Evolutionary conservation across 495 filamentous ascomycete species (phyloP).

Genomic region (Hypoxylon lienhwacheense): DNA sequence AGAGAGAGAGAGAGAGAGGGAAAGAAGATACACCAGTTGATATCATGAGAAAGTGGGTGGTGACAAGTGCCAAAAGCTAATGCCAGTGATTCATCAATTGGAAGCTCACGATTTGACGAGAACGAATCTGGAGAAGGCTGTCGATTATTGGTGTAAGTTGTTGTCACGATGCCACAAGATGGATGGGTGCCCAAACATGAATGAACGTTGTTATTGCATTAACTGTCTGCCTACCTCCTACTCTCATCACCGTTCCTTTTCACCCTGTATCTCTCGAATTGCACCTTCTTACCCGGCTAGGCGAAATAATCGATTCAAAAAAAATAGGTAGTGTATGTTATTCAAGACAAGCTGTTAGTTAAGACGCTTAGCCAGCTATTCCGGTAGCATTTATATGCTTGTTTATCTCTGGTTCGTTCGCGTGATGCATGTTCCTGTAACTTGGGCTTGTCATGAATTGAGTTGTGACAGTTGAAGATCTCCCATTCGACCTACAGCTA

Average conservation of each 20-base stretch:
- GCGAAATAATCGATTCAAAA: background rate
- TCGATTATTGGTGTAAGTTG: slow-evolving; percentile 8
- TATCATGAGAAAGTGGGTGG: no score
- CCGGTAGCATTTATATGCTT: slow-evolving; percentile 5
- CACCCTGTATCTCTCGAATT: background rate
- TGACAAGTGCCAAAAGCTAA: no score
- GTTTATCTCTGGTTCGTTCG: slow-evolving; percentile 1
- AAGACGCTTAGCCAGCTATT: background rate
- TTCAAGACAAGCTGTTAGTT: background rate
- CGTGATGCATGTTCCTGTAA: slow-evolving; percentile 1
- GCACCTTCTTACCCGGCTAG: slow-evolving; percentile 22
- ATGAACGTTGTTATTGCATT: background rate
- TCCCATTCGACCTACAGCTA: slow-evolving; percentile 19
- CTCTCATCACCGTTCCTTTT: background rate
- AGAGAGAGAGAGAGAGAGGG: no score
- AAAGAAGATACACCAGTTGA: no score
- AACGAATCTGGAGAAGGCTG: slow-evolving; percentile 2
- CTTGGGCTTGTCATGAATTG: slow-evolving; percentile 11
- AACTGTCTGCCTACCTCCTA: slow-evolving; percentile 1
- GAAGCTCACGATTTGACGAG: slow-evolving; percentile 9
- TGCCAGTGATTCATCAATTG: no score
- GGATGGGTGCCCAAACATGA: slow-evolving; percentile 4
- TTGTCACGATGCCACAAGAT: slow-evolving; percentile 11
- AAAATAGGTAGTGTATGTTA: background rate
- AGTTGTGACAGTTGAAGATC: slow-evolving; percentile 13